These are phyloP conservation scores for Gossypium gossypioides DNA, from an alignment of 441 rosid species.

Conservation along the genomic window DNA sequence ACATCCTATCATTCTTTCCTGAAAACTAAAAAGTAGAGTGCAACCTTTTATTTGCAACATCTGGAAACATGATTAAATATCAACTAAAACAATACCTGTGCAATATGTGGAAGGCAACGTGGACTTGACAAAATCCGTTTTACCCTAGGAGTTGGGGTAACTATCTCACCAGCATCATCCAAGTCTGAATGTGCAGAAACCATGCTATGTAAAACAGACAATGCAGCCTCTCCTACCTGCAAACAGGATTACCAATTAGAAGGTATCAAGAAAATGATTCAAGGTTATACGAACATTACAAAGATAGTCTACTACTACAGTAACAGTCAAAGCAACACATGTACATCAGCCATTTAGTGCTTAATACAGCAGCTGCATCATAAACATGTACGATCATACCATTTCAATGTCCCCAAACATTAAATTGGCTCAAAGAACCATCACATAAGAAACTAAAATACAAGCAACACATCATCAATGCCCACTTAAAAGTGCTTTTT, in stretches of 20 bases:
- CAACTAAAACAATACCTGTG: slow-evolving; percentile 54
- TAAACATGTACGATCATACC: not conserved
- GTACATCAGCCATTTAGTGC: slow-evolving; percentile 7
- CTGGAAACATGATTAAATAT: not conserved
- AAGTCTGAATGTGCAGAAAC: slow-evolving; percentile 97
- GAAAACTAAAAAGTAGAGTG: not conserved
- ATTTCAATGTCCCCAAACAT: slow-evolving; percentile 5
- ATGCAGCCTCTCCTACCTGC: slow-evolving; percentile 95
- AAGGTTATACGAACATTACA: not conserved
- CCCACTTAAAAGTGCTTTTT: not conserved
- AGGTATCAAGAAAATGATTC: slow-evolving; percentile 16
- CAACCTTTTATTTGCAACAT: not conserved
- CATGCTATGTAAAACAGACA: slow-evolving; percentile 91
- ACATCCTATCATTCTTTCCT: not conserved
- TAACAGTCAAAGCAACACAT: slow-evolving; percentile 6
- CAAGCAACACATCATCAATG: slow-evolving; percentile 1
- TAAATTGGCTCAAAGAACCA: slow-evolving; percentile 1
- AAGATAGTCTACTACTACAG: not conserved
- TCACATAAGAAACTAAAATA: not conserved
- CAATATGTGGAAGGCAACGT: slow-evolving; percentile 98
- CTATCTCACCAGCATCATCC: slow-evolving; percentile 99
- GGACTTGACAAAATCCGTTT: slow-evolving; percentile 87
- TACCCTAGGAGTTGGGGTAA: slow-evolving; percentile 98
- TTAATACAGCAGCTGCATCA: slow-evolving; percentile 6
- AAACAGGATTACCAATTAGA: slow-evolving; percentile 20